Evolutionary conservation across 768 basidiomycete species (phyloP).

Genomic region (Trametes cingulata): DNA sequence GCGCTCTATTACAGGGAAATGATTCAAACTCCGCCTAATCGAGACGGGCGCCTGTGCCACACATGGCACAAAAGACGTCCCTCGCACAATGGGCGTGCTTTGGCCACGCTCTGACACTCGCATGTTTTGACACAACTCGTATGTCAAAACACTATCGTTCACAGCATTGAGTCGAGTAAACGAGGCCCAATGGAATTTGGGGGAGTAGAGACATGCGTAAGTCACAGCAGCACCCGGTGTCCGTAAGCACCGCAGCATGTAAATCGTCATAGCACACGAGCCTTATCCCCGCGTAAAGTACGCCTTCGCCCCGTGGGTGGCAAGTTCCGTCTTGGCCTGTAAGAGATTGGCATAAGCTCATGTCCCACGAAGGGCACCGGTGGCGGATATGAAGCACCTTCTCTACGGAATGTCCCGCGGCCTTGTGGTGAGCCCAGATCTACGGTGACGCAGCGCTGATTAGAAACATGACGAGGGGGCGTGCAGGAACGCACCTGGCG

Average conservation of each 20-base stretch:
- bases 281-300: slow-evolving; percentile 82
- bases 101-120: slow-evolving; percentile 5
- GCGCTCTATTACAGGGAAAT: slow-evolving; percentile 21
- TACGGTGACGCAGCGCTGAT: slow-evolving; percentile 29
- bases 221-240: slow-evolving; percentile 11
- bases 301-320: slow-evolving; percentile 81
- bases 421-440: slow-evolving; percentile 78
- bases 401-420: slow-evolving; percentile 85
- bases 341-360: slow-evolving; percentile 18
- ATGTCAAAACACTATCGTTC: neutral
- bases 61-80: slow-evolving; percentile 17
- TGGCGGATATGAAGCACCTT: slow-evolving; percentile 49
- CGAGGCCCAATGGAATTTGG: neutral
- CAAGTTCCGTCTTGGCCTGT: slow-evolving; percentile 83
- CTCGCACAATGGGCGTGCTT: slow-evolving; percentile 11
- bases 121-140: slow-evolving; percentile 1
- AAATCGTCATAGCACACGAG: neutral
- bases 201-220: slow-evolving; percentile 1
- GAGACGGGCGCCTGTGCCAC: slow-evolving; percentile 10
- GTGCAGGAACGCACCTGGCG: slow-evolving; percentile 54
- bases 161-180: neutral
- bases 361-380: neutral
- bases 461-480: slow-evolving; percentile 16
- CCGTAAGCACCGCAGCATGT: slow-evolving; percentile 2
- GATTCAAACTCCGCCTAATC: slow-evolving; percentile 43